phyloP scores from a whole-genome alignment of 2,329 filamentous ascomycete species.

The Coniochaeta prunicola region DNA sequence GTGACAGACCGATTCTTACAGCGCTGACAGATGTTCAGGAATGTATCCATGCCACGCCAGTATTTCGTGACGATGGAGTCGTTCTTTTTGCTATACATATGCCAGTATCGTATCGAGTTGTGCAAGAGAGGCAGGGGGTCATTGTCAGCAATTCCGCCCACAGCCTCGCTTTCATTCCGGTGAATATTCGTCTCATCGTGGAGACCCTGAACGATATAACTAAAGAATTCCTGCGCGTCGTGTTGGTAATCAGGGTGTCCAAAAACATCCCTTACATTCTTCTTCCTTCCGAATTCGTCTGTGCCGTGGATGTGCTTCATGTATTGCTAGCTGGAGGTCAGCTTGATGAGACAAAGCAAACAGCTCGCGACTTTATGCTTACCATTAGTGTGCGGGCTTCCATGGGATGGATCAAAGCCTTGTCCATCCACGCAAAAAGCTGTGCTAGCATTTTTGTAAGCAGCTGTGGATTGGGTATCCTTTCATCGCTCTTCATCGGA shows the following conservation, averaged over 20 bases:
- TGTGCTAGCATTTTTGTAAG: conserved; percentile 54
- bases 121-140: conserved; percentile 27
- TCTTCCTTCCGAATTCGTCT: conserved; percentile 16
- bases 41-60: conserved; percentile 71
- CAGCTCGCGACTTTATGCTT: conserved; percentile 21
- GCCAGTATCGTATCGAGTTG: conserved; percentile 70
- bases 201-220: conserved; percentile 72
- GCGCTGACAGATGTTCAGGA: conserved; percentile 60
- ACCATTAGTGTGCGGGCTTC: conserved; percentile 52
- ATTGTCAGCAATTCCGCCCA: conserved; percentile 5
- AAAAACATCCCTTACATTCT: conserved; percentile 46
- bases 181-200: conserved; percentile 75
- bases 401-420: conserved; percentile 41
- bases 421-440: conserved; percentile 49
- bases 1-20: conserved; percentile 43
- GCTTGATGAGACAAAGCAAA: conserved; percentile 2
- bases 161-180: conserved; percentile 29
- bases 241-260: conserved; percentile 67
- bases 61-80: conserved; percentile 71
- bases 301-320: conserved; percentile 52
- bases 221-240: conserved; percentile 85
- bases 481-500: conserved; percentile 54
- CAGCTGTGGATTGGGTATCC: conserved; percentile 45
- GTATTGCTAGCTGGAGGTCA: conserved; percentile 43
- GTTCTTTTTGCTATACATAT: conserved; percentile 60